Evolutionary conservation across 768 basidiomycete species (phyloP).

Genomic region (Tylopilus plumbeoviolaceoides): DNA sequence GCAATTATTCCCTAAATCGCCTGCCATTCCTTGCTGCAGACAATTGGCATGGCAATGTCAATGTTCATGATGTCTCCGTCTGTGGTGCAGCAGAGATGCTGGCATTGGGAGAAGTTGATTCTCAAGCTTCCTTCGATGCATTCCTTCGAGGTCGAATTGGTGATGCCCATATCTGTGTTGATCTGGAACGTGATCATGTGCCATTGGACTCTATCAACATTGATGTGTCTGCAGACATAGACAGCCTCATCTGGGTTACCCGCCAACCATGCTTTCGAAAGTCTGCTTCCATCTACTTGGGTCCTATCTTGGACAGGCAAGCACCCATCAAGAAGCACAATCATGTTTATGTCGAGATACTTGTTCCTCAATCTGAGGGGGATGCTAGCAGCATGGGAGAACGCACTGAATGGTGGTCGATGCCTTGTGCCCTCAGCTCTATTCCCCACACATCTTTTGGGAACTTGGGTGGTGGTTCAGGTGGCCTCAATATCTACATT

Average conservation of each 20-base stretch:
- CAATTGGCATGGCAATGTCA: too few relatives aligned
- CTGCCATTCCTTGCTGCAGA: too few relatives aligned
- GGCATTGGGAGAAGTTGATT: too few relatives aligned
- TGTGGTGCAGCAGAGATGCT: too few relatives aligned
- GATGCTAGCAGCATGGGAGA: not conserved
- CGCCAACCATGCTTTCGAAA: not conserved
- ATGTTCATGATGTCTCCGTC: too few relatives aligned
- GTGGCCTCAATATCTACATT: too few relatives aligned
- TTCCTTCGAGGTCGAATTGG: not conserved
- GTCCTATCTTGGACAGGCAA: not conserved
- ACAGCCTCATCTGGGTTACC: constrained; percentile 20
- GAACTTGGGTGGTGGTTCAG: too few relatives aligned
- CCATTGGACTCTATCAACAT: not conserved
- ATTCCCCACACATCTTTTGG: too few relatives aligned
- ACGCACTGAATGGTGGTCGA: too few relatives aligned
- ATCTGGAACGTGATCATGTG: constrained; percentile 1
- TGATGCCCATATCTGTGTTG: constrained; percentile 1
- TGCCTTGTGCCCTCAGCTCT: too few relatives aligned
- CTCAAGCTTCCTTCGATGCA: not conserved
- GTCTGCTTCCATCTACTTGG: not conserved
- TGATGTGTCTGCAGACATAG: constrained; percentile 3
- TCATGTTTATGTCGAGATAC: constrained; percentile 16
- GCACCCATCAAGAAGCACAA: constrained; percentile 16
- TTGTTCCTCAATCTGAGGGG: constrained; percentile 9
- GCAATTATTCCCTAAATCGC: too few relatives aligned